Base-by-base conservation (phyloP, 2,329 filamentous ascomycete species). In the Verticillium tricorpus region DNA sequence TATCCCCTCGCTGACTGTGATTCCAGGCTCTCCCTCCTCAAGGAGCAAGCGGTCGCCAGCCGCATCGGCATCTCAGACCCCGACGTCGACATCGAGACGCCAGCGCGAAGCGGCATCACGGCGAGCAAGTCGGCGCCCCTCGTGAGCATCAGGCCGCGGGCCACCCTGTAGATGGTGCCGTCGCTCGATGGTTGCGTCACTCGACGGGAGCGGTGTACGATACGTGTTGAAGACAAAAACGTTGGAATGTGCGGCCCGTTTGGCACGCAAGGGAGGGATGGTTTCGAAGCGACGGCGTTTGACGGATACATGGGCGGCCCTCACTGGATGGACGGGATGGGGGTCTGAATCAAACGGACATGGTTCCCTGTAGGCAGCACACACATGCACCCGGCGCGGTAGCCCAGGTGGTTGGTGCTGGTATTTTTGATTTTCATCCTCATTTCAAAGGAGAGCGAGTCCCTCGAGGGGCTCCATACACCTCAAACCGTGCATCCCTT, bases 31-130 rank as follows among this genome's bases (percentile, higher is more conserved):
- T 69, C 75, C 35, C 74, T 82, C 65, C 74, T 84, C 63, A 81
- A 81, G 67, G 81, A 84, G 71, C 80, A 84, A 69, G 82, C 80
- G 6, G 78, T 77, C 22, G 80, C 81, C 56, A 78, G 77, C 68
- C 76, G 79, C 65, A 75, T 84, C 60, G 78, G 80, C 64, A 74
- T 81, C 66, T 74, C 76, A 60, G 76, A 80, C 64, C 65, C 64
- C 54, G 64, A 65, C 50, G 8, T 50, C 45, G 45, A 50, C n/a
- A 19, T 28, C 28, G 28, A 28, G 9, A 25, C 45, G 28, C 5
- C 45, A 25, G 3, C 19, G 5, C 45, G 45, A 50, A 11, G 45
- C 45, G 45, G 45, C 45, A 50, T 50, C 45, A 22, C 45, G n/a
- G n/a, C 45, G 45, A 50, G 45, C 45, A 50, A 50, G 45, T 50